phyloP scores from a whole-genome alignment of 2,329 filamentous ascomycete species.

The Pseudocercospora macadamiae region DNA sequence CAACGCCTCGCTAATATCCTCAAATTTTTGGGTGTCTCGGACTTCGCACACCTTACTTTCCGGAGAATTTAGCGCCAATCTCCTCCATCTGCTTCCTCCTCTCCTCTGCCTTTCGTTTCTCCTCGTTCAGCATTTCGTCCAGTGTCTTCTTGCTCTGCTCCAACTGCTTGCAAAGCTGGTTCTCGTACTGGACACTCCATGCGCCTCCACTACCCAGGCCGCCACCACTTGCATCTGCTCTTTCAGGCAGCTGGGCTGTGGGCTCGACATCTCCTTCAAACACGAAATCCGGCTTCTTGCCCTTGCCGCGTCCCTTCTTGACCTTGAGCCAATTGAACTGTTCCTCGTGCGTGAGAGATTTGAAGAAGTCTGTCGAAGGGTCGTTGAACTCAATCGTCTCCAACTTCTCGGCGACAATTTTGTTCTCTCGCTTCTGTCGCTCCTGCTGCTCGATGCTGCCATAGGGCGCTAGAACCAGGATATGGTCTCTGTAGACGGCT shows the following conservation, averaged over 20 bases:
- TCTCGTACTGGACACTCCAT: conserved; percentile 47
- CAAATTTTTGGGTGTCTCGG: not conserved
- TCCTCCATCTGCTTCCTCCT: conserved; percentile 35
- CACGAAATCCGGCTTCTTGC: conserved; percentile 53
- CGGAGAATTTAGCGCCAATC: conserved; percentile 11
- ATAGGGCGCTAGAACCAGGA: conserved; percentile 87
- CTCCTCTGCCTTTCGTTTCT: conserved; percentile 34
- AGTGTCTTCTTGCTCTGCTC: conserved; percentile 65
- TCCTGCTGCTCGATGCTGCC: conserved; percentile 72
- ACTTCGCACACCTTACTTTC: not conserved
- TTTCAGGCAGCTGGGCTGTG: conserved; percentile 74
- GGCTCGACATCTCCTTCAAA: conserved; percentile 61
- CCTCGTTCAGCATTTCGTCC: conserved; percentile 47
- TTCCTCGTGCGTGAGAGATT: conserved; percentile 76
- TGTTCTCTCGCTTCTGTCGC: conserved; percentile 64
- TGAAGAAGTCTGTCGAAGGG: conserved; percentile 89
- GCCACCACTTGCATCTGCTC: conserved; percentile 69
- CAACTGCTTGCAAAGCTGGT: conserved; percentile 36
- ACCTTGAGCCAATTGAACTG: conserved; percentile 57
- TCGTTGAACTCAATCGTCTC: conserved; percentile 98
- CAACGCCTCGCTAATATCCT: not conserved
- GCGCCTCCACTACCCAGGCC: conserved; percentile 61
- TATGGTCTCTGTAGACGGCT: conserved; percentile 92
- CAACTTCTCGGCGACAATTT: conserved; percentile 78
- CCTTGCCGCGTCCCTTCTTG: conserved; percentile 60